Conservation (phyloP, 345 rosid genomes). For the Viola odorata region DNA sequence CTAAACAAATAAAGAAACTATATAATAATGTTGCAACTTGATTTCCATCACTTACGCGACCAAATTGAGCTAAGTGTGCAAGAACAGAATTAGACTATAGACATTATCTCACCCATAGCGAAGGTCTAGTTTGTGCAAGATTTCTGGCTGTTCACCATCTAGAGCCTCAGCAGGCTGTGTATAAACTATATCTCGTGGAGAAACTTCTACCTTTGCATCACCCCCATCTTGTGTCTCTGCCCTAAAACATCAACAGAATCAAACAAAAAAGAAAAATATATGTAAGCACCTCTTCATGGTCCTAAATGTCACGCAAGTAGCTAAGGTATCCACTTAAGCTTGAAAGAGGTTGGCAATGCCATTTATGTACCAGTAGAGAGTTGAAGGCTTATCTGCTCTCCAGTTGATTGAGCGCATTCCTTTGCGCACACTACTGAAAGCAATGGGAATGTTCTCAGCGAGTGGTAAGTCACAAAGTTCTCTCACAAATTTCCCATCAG, state of each 20-base stretch:
- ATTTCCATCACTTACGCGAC: no score
- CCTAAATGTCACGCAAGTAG: neutral
- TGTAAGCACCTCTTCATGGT: conserved; percentile 1
- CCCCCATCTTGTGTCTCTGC: conserved; percentile 98
- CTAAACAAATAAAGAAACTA: no score
- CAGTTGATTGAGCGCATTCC: conserved; percentile 91
- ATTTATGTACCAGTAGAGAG: conserved; percentile 64
- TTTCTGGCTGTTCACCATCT: conserved; percentile 69
- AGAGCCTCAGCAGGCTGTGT: conserved; percentile 67
- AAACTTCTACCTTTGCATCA: conserved; percentile 89
- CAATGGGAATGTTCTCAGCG: conserved; percentile 93
- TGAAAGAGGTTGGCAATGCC: neutral
- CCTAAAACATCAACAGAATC: conserved; percentile 45
- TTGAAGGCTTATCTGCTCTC: conserved; percentile 95
- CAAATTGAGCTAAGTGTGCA: conserved; percentile 1
- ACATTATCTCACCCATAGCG: conserved; percentile 71
- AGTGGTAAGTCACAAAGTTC: conserved; percentile 85
- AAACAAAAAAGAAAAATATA: neutral
- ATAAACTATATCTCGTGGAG: conserved; percentile 89
- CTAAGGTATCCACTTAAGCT: neutral
- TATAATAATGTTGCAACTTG: no score
- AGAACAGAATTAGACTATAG: conserved; percentile 1
- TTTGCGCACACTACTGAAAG: conserved; percentile 77
- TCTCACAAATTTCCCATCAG: conserved; percentile 71
- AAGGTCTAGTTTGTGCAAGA: conserved; percentile 89